Evolutionary conservation across 2,329 filamentous ascomycete species (phyloP).

Genomic region (Cryoendolithus antarcticus): DNA sequence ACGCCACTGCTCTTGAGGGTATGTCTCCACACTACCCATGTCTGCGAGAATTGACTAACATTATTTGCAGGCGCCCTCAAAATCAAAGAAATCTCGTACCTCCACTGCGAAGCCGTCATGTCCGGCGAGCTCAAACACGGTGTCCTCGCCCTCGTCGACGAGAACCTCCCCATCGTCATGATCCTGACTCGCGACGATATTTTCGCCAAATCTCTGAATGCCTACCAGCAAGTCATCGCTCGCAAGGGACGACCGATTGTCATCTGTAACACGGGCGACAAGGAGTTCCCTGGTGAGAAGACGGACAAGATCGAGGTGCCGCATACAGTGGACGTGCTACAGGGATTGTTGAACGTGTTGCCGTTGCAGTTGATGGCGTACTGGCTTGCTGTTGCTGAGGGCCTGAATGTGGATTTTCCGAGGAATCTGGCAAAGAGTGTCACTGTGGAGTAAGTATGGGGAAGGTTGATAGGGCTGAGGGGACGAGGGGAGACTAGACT

Average conservation of each 20-base stretch:
- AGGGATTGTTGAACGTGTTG: slow-evolving; percentile 95
- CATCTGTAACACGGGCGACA: slow-evolving; percentile 85
- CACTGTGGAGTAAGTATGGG: slow-evolving; percentile 68
- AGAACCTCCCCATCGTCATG: slow-evolving; percentile 99
- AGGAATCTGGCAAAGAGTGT: slow-evolving; percentile 98
- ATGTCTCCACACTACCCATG: slow-evolving; percentile 9
- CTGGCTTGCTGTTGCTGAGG: slow-evolving; percentile 94
- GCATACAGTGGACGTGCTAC: slow-evolving; percentile 85
- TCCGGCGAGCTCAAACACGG: slow-evolving; percentile 98
- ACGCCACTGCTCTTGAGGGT: slow-evolving; percentile 90
- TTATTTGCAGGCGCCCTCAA: slow-evolving; percentile 61
- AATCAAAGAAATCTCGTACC: slow-evolving; percentile 99
- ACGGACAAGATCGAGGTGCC: slow-evolving; percentile 97
- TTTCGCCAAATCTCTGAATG: slow-evolving; percentile 98
- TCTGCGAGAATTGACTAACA: slow-evolving; percentile 1
- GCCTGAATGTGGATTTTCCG: slow-evolving; percentile 95
- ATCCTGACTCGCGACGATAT: slow-evolving; percentile 92
- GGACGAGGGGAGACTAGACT: neutral
- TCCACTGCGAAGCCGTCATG: slow-evolving; percentile 99
- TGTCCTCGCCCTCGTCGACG: slow-evolving; percentile 91
- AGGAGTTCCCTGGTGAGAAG: slow-evolving; percentile 76
- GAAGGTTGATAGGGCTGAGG: neutral
- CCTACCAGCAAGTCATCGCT: slow-evolving; percentile 98
- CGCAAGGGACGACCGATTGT: slow-evolving; percentile 93
- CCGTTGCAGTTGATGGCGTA: slow-evolving; percentile 96